A percentile compares a stretch with the other conserved stretches of the same genome.
Conservation (phyloP, 202 grass and related monocot species). For the Schoenoplectus tabernaemontani region DNA sequence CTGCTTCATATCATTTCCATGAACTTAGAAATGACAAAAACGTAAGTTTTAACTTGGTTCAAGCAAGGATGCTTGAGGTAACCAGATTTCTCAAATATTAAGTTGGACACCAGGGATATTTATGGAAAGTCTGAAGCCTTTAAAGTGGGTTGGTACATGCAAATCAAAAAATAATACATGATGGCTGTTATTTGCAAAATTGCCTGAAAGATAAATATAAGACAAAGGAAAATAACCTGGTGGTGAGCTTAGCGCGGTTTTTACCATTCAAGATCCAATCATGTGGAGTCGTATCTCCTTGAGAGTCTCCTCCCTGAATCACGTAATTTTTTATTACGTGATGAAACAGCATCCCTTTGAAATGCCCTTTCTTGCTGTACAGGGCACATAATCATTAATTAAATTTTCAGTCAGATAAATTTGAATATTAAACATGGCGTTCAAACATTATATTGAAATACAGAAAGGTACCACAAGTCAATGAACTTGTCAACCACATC, state of each 20-base stretch:
- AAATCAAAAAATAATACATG: background rate
- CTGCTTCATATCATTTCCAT: too few species aligned
- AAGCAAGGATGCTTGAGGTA: too few species aligned
- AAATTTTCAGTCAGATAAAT: background rate
- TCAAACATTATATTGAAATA: conserved; percentile 16
- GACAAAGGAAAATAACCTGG: conserved; percentile 50
- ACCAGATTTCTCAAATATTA: too few species aligned
- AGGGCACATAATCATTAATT: conserved; percentile 22
- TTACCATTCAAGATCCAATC: conserved; percentile 95
- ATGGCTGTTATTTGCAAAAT: background rate
- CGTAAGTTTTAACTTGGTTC: too few species aligned
- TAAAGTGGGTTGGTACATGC: background rate
- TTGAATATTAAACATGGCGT: conserved; percentile 7
- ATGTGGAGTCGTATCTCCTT: conserved; percentile 52
- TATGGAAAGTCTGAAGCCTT: background rate
- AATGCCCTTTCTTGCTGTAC: conserved; percentile 67
- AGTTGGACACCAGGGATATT: background rate
- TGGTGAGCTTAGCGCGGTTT: conserved; percentile 52
- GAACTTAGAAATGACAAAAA: too few species aligned
- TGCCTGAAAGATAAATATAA: background rate
- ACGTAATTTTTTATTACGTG: conserved; percentile 91
- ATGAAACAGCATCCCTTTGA: conserved; percentile 93
- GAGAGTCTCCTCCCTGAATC: conserved; percentile 83
- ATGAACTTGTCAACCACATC: conserved; percentile 72
- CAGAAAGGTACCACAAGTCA: conserved; percentile 55